phyloP scores from a whole-genome alignment of 2,329 filamentous ascomycete species.

The Botryotinia convoluta region DNA sequence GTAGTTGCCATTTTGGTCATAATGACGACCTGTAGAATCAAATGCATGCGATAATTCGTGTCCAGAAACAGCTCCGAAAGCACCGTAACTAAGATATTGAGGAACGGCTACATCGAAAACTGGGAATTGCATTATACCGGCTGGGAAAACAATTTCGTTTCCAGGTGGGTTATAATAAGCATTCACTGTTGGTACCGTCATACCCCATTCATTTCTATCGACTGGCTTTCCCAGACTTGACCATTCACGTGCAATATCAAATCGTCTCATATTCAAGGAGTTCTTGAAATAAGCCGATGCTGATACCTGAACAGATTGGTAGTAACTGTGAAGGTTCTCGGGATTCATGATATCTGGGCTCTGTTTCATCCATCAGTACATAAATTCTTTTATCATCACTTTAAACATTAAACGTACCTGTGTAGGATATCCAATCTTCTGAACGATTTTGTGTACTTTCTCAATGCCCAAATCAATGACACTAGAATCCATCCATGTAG shows the following conservation, averaged over 20 bases:
- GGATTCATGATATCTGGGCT: conserved; percentile 62
- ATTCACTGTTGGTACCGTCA: conserved; percentile 61
- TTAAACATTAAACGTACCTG: conserved; percentile 37
- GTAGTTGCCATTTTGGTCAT: conserved; percentile 62
- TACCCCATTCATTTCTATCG: conserved; percentile 58
- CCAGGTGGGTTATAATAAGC: conserved; percentile 56
- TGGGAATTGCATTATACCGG: conserved; percentile 68
- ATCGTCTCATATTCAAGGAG: conserved; percentile 48
- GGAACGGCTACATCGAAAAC: conserved; percentile 63
- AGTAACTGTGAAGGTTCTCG: conserved; percentile 54
- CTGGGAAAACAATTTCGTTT: conserved; percentile 68
- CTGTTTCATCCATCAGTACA: conserved; percentile 27
- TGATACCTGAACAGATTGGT: conserved; percentile 51
- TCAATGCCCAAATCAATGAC: conserved; percentile 58
- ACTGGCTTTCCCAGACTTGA: conserved; percentile 57
- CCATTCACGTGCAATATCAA: conserved; percentile 52
- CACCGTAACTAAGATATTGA: conserved; percentile 65
- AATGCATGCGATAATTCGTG: conserved; percentile 72
- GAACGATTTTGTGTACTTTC: conserved; percentile 64
- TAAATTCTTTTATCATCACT: not conserved
- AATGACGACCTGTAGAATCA: conserved; percentile 63
- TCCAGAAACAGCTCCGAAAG: conserved; percentile 63
- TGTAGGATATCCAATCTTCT: conserved; percentile 67
- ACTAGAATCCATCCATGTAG: conserved; percentile 63
- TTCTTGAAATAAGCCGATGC: conserved; percentile 57